Conservation (phyloP, 2,329 filamentous ascomycete species). For the Graphiopsis chlorocephala region DNA sequence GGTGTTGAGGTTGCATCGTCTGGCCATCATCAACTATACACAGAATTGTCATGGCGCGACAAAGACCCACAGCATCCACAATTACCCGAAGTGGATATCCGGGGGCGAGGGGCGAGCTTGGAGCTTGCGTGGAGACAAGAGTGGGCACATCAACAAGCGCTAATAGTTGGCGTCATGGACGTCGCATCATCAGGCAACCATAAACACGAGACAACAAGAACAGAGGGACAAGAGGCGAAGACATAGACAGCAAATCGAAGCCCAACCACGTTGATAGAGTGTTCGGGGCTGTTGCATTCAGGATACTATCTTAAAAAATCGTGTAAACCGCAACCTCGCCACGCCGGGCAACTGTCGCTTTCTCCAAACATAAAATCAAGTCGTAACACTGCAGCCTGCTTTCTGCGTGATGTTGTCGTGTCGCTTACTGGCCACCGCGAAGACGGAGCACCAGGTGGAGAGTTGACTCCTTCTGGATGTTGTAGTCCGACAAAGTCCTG, state of each 20-base stretch:
- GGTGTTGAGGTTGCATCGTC: not conserved
- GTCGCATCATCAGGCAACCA: slow-evolving; percentile 1
- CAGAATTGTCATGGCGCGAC: not conserved
- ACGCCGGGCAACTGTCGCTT: slow-evolving; percentile 4
- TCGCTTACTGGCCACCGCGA: slow-evolving; percentile 52
- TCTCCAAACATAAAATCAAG: not conserved
- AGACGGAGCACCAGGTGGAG: slow-evolving; percentile 63
- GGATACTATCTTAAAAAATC: slow-evolving; percentile 8
- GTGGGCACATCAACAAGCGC: slow-evolving; percentile 6
- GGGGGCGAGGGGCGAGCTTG: slow-evolving; percentile 8
- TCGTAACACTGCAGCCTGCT: slow-evolving; percentile 13
- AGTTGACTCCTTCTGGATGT: slow-evolving; percentile 74
- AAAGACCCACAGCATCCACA: slow-evolving; percentile 1
- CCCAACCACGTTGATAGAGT: not conserved
- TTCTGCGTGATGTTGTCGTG: not conserved
- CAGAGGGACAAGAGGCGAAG: not conserved
- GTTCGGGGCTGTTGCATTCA: slow-evolving; percentile 4
- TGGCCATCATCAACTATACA: not conserved
- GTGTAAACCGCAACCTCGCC: slow-evolving; percentile 7
- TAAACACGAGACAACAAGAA: not conserved
- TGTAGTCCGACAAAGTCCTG: slow-evolving; percentile 86
- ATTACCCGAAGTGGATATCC: not conserved
- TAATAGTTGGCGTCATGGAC: slow-evolving; percentile 12
- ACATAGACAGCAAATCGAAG: slow-evolving; percentile 4
- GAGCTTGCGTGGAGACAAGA: slow-evolving; percentile 10